A percentile compares a stretch with the other conserved stretches of the same genome.
Conservation (phyloP, 768 basidiomycete species). For the Tulasnella sp. region DNA sequence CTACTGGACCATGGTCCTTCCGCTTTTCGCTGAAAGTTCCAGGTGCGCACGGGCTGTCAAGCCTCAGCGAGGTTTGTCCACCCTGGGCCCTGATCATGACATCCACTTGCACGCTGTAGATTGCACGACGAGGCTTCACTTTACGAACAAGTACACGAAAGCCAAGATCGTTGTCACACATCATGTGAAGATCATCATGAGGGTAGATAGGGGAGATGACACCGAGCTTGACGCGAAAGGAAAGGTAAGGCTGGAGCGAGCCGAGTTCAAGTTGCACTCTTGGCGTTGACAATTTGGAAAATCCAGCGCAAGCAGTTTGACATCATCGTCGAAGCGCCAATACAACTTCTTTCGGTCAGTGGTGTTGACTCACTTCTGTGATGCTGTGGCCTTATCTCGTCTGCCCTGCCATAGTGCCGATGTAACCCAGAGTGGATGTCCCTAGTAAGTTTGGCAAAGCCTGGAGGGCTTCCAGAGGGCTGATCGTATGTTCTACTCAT, state of each 20-base stretch:
- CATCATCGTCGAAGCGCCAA: conserved; percentile 77
- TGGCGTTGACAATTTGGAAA: background rate
- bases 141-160: conserved; percentile 73
- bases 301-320: conserved; percentile 65
- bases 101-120: conserved; percentile 28
- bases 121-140: conserved; percentile 49
- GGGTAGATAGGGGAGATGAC: conserved; percentile 80
- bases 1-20: conserved; percentile 13
- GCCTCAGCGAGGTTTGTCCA: background rate
- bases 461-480: background rate
- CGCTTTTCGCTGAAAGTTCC: conserved; percentile 18
- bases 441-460: conserved; percentile 38
- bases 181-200: conserved; percentile 71
- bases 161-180: conserved; percentile 75
- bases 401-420: conserved; percentile 58
- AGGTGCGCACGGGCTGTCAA: background rate
- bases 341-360: conserved; percentile 82
- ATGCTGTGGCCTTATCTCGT: background rate
- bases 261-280: background rate
- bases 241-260: conserved; percentile 40
- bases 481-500: background rate
- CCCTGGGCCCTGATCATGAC: background rate
- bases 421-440: conserved; percentile 76
- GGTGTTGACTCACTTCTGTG: background rate
- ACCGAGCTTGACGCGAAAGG: conserved; percentile 58